These are phyloP conservation scores for Steccherinum ochraceum DNA, from an alignment of 768 basidiomycete species.

Conservation along the genomic window DNA sequence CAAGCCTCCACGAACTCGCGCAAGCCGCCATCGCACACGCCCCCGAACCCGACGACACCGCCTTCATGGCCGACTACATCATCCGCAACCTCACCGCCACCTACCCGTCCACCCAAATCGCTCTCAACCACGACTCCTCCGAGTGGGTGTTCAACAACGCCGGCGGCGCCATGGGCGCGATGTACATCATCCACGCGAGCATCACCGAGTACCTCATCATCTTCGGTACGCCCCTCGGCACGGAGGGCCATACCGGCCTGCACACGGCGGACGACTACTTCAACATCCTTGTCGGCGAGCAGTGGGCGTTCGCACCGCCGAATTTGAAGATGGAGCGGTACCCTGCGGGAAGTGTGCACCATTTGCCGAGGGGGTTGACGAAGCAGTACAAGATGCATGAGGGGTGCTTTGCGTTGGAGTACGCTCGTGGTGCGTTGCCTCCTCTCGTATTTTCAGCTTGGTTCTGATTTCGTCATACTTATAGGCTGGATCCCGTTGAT, in stretches of 20 bases:
- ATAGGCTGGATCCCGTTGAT: conserved; percentile 96
- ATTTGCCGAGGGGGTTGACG: conserved; percentile 71
- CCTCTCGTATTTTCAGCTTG: not conserved
- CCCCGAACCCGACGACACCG: conserved; percentile 46
- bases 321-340: conserved; percentile 83
- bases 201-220: conserved; percentile 97
- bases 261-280: conserved; percentile 99
- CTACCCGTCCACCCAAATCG: conserved; percentile 55
- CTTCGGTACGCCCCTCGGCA: conserved; percentile 93
- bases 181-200: conserved; percentile 96
- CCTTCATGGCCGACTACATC: conserved; percentile 77
- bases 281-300: conserved; percentile 89
- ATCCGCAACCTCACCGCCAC: conserved; percentile 70
- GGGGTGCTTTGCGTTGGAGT: conserved; percentile 94
- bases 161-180: conserved; percentile 95
- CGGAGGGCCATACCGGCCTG: conserved; percentile 91
- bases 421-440: conserved; percentile 69
- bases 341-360: conserved; percentile 76
- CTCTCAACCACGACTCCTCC: conserved; percentile 45
- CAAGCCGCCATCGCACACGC: conserved; percentile 64
- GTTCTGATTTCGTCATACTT: not conserved
- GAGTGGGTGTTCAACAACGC: conserved; percentile 99
- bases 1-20: conserved; percentile 64
- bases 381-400: conserved; percentile 99
- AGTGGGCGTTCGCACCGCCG: conserved; percentile 88